Evolutionary conservation across 441 rosid species (phyloP).

Genomic region (Gossypium trilobum): DNA sequence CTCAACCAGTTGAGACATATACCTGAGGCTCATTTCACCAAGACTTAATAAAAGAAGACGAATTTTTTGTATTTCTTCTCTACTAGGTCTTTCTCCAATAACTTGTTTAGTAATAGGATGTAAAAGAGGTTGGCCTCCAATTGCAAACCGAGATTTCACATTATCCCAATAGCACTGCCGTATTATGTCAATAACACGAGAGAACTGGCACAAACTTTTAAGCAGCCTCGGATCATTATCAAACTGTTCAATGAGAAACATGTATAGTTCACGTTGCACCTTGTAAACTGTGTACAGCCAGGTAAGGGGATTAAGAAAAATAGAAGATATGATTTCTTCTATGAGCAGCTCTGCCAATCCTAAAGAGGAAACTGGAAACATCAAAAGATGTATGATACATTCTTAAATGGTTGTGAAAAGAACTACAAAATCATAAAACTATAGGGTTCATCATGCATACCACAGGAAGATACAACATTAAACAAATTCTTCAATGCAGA

Average conservation of each 20-base stretch:
- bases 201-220: slow-evolving; percentile 68
- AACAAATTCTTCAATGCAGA: slow-evolving; percentile 86
- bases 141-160: slow-evolving; percentile 50
- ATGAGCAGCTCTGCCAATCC: slow-evolving; percentile 79
- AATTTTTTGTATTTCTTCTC: slow-evolving; percentile 84
- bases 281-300: slow-evolving; percentile 73
- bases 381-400: not conserved
- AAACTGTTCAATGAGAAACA: slow-evolving; percentile 89
- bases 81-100: slow-evolving; percentile 72
- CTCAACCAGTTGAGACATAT: slow-evolving; percentile 6
- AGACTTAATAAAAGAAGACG: slow-evolving; percentile 93
- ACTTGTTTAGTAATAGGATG: slow-evolving; percentile 54
- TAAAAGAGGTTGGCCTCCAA: slow-evolving; percentile 79
- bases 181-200: slow-evolving; percentile 73
- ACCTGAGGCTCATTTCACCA: slow-evolving; percentile 99
- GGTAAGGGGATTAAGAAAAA: slow-evolving; percentile 86
- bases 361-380: slow-evolving; percentile 26
- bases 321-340: slow-evolving; percentile 74
- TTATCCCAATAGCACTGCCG: slow-evolving; percentile 85
- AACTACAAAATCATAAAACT: not conserved
- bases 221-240: slow-evolving; percentile 82
- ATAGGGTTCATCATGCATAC: slow-evolving; percentile 37
- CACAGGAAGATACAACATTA: slow-evolving; percentile 59
- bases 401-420: not conserved
- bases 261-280: slow-evolving; percentile 93